Percentiles rank a stretch among this genome's conserved stretches.
Conservation (phyloP, 371 early-diverging fungal genomes). For the Mucor irregularis region DNA sequence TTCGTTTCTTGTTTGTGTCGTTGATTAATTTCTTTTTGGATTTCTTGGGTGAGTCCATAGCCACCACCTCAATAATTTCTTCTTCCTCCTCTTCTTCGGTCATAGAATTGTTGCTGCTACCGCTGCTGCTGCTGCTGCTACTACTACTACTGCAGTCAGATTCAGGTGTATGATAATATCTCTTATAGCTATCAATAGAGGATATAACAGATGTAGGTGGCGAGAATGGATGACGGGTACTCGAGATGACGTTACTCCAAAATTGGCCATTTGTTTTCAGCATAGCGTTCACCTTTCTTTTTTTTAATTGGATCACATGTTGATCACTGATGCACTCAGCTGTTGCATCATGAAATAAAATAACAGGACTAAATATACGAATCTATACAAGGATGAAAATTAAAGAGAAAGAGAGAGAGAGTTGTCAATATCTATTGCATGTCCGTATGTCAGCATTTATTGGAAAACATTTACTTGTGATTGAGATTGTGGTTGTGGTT, state of each 20-base stretch:
- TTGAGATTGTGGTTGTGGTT: background rate
- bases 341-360: slow-evolving; percentile 23
- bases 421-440: background rate
- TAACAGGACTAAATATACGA: slow-evolving; percentile 29
- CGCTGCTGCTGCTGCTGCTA: too few species aligned
- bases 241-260: slow-evolving; percentile 19
- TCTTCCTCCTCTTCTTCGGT: background rate
- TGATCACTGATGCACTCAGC: slow-evolving; percentile 10
- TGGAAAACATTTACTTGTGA: background rate
- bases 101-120: background rate
- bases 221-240: slow-evolving; percentile 6
- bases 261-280: slow-evolving; percentile 19
- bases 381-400: slow-evolving; percentile 1
- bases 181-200: background rate
- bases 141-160: too few species aligned
- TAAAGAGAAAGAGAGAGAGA: too few species aligned
- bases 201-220: background rate
- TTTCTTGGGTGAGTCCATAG: background rate
- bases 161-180: background rate
- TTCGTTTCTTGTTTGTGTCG: slow-evolving; percentile 18
- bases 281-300: slow-evolving; percentile 24
- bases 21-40: background rate
- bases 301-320: slow-evolving; percentile 17
- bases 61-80: background rate
- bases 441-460: background rate